phyloP scores from a whole-genome alignment of 2,329 filamentous ascomycete species.

The Aspergillus sp. region DNA sequence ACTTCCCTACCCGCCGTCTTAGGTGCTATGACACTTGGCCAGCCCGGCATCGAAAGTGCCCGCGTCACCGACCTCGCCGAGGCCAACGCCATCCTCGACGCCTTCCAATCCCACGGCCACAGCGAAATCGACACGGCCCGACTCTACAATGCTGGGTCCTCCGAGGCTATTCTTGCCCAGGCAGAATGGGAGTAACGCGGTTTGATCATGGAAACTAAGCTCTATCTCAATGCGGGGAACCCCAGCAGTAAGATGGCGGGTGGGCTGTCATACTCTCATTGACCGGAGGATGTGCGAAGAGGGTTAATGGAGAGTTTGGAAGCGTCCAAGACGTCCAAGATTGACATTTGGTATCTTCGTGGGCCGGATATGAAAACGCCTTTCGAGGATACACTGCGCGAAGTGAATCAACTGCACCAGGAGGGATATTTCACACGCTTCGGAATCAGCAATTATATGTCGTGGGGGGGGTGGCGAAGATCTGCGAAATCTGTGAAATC shows the following conservation, averaged over 20 bases:
- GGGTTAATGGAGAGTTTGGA: background rate
- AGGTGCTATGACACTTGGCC: no score
- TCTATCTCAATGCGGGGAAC: background rate
- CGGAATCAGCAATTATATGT: conserved; percentile 30
- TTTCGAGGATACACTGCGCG: conserved; percentile 14
- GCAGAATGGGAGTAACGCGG: background rate
- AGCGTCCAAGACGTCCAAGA: background rate
- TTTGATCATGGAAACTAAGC: background rate
- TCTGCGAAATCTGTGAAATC: conserved; percentile 25
- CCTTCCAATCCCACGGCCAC: no score
- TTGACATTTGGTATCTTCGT: background rate
- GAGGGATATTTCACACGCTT: conserved; percentile 29
- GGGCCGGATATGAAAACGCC: conserved; percentile 1
- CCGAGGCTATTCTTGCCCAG: background rate
- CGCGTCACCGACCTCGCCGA: no score
- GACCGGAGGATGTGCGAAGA: background rate
- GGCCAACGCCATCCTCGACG: no score
- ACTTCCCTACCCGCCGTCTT: no score
- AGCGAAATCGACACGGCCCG: background rate
- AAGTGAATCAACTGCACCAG: conserved; percentile 27
- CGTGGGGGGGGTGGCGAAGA: conserved; percentile 22
- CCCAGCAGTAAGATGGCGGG: background rate
- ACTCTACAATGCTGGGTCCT: background rate
- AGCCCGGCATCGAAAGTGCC: no score
- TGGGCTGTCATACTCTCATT: background rate